Conservation (phyloP, 176 grass and related monocot genomes). For the Oryza meyeriana region DNA sequence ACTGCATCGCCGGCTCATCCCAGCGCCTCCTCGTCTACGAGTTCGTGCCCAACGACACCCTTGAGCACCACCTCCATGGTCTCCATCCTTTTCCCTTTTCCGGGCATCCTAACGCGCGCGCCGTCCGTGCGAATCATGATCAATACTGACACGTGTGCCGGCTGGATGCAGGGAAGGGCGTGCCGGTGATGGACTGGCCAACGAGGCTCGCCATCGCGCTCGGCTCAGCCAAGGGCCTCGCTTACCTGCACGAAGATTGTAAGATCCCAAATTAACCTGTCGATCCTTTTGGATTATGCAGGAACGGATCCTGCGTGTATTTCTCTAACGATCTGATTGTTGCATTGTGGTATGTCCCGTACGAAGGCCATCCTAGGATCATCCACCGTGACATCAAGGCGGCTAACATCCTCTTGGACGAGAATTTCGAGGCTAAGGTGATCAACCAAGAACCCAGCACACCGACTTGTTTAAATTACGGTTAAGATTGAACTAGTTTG, state of each 20-base stretch:
- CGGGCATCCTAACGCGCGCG: background rate
- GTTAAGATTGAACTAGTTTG: background rate
- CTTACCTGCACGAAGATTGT: conserved; percentile 99
- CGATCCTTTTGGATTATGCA: background rate
- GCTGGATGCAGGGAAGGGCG: conserved; percentile 44
- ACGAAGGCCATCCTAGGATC: conserved; percentile 78
- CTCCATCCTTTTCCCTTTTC: background rate
- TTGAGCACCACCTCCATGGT: conserved; percentile 87
- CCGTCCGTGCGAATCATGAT: background rate
- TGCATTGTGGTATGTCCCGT: background rate
- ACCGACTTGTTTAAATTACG: background rate
- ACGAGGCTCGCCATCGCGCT: conserved; percentile 81
- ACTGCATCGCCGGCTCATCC: conserved; percentile 64
- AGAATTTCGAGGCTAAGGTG: conserved; percentile 93
- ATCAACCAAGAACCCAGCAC: background rate
- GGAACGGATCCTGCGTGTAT: too few relatives aligned
- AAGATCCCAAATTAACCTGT: conserved; percentile 9
- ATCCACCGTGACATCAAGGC: conserved; percentile 98
- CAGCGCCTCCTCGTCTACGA: conserved; percentile 94
- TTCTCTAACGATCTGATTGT: background rate
- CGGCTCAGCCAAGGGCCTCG: conserved; percentile 88
- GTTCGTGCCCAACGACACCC: conserved; percentile 75
- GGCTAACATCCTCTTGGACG: conserved; percentile 87
- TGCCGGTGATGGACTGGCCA: conserved; percentile 69
- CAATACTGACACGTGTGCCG: background rate